Evolutionary conservation across 106 monocot species (phyloP).

Genomic region (Cymbidium sinense): DNA sequence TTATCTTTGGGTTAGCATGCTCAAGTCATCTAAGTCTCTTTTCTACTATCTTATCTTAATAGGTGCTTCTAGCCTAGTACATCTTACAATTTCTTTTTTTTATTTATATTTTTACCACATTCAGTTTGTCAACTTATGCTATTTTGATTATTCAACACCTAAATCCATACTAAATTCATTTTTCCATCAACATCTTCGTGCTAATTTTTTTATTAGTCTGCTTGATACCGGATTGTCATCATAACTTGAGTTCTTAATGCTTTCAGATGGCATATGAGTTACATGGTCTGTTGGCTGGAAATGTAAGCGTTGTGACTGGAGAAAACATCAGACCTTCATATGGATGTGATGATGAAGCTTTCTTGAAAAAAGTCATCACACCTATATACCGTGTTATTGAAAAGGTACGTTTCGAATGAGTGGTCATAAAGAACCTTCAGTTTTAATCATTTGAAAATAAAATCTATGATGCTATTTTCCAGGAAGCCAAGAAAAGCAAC

Average conservation of each 20-base stretch:
- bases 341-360: constrained; percentile 94
- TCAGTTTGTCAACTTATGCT: no score
- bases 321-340: constrained; percentile 92
- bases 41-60: no score
- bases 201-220: neutral
- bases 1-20: no score
- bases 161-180: no score
- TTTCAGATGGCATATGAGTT: constrained; percentile 97
- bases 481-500: constrained; percentile 91
- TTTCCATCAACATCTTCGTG: neutral
- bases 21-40: no score
- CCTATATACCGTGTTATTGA: constrained; percentile 93
- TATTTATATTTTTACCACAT: no score
- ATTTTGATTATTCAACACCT: no score
- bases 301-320: constrained; percentile 93
- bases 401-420: constrained; percentile 37
- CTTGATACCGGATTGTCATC: neutral
- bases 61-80: no score
- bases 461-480: constrained; percentile 13
- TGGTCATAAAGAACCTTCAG: neutral
- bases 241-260: constrained; percentile 1
- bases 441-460: neutral
- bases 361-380: constrained; percentile 84
- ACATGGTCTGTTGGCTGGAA: constrained; percentile 82
- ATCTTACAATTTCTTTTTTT: no score